A percentile compares a stretch with the other conserved stretches of the same genome.
These are phyloP conservation scores for Yamadazyma insecticola DNA, from an alignment of 805 yeast species.

Conservation along the genomic window DNA sequence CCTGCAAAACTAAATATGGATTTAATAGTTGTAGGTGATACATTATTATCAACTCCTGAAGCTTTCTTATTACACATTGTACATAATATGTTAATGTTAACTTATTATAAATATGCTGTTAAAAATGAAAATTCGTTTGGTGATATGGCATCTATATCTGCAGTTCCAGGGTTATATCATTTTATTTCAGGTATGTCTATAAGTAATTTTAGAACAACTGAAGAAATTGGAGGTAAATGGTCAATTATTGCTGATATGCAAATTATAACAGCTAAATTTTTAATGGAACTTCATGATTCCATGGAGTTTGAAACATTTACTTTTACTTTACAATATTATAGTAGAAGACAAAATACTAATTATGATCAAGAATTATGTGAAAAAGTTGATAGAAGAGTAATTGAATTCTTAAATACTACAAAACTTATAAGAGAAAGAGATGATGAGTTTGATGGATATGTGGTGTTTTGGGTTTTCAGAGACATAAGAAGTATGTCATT, in stretches of 20 bases:
- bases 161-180: slow-evolving; percentile 19
- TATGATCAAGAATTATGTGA: slow-evolving; percentile 3
- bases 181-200: slow-evolving; percentile 18
- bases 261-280: slow-evolving; percentile 11
- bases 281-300: slow-evolving; percentile 11
- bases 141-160: slow-evolving; percentile 12
- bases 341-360: slow-evolving; percentile 8
- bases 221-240: slow-evolving; percentile 14
- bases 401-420: slow-evolving; percentile 3
- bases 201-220: slow-evolving; percentile 15
- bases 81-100: slow-evolving; percentile 15
- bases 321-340: slow-evolving; percentile 11
- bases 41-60: slow-evolving; percentile 15
- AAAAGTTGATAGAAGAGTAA: slow-evolving; percentile 8
- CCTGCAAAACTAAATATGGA: slow-evolving; percentile 17
- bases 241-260: slow-evolving; percentile 14
- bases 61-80: slow-evolving; percentile 16
- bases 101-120: slow-evolving; percentile 14
- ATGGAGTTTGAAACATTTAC: slow-evolving; percentile 20
- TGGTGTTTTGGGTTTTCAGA: slow-evolving; percentile 20
- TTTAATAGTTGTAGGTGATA: slow-evolving; percentile 16
- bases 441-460: slow-evolving; percentile 17
- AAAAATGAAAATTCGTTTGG: slow-evolving; percentile 9
- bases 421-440: slow-evolving; percentile 8
- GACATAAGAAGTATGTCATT: slow-evolving; percentile 19